phyloP scores from a whole-genome alignment of 1,284 basidiomycete genomes.

The Phellopilus nigrolimitatus region DNA sequence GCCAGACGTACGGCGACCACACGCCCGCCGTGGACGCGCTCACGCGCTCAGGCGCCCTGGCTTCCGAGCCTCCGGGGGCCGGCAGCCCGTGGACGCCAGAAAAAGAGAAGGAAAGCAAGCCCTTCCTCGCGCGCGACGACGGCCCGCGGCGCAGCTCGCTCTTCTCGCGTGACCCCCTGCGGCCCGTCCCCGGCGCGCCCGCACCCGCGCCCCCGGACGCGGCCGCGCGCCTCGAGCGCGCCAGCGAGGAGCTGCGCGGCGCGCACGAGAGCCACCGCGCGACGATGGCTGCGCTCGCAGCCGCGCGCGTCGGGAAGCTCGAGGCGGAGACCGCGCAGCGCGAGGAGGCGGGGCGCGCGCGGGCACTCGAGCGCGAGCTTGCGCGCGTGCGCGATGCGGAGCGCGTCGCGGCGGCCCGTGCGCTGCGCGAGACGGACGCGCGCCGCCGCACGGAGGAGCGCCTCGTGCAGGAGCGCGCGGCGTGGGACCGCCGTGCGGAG shows the following conservation, averaged over 20 bases:
- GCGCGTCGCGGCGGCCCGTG: neutral
- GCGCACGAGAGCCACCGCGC: conserved; percentile 1
- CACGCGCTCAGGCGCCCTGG: conserved; percentile 2
- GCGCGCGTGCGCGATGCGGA: neutral
- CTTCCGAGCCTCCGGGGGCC: neutral
- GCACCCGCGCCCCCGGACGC: neutral
- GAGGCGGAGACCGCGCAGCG: too few species aligned
- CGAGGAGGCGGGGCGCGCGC: too few species aligned
- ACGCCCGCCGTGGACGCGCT: conserved; percentile 12
- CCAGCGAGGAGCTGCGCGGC: conserved; percentile 11
- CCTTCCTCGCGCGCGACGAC: neutral
- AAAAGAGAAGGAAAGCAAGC: conserved; percentile 1
- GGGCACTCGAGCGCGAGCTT: neutral
- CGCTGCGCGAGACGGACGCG: conserved; percentile 10
- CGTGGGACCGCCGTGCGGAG: conserved; percentile 6
- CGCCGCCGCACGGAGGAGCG: conserved; percentile 12
- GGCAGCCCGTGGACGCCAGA: neutral
- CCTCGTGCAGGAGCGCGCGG: conserved; percentile 9
- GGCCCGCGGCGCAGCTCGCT: neutral
- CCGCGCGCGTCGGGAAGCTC: neutral
- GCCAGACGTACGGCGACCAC: conserved; percentile 12
- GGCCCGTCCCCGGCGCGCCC: neutral
- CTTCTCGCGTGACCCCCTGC: neutral
- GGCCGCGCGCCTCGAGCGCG: conserved; percentile 1
- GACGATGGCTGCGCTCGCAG: conserved; percentile 2